Conservation (phyloP, 345 rosid species). For the Corchorus olitorius region DNA sequence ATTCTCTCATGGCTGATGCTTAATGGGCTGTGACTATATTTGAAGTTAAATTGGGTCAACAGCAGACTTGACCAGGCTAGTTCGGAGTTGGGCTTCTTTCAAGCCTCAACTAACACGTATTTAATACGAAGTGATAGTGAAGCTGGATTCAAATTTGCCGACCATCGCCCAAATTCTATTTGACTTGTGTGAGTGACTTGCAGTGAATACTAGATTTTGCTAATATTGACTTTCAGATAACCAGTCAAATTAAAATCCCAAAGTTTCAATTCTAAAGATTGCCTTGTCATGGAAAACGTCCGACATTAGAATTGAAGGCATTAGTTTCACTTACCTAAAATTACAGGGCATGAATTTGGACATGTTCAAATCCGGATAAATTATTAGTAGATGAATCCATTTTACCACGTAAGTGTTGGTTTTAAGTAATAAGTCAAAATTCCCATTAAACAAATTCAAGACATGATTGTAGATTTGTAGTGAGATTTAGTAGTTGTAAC, state of each 20-base stretch:
- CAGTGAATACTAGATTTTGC: not conserved
- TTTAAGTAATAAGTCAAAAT: too few relatives aligned
- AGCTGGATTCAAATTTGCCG: not conserved
- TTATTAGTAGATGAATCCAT: too few relatives aligned
- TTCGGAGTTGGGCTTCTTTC: not conserved
- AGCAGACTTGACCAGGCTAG: not conserved
- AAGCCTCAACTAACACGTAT: not conserved
- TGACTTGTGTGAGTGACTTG: not conserved
- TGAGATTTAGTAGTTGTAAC: too few relatives aligned
- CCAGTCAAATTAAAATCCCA: not conserved
- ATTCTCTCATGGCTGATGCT: not conserved
- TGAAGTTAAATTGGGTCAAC: not conserved
- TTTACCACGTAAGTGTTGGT: too few relatives aligned
- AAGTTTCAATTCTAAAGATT: not conserved
- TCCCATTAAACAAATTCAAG: too few relatives aligned
- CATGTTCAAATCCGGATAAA: not conserved
- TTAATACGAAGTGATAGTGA: not conserved
- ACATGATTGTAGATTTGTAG: too few relatives aligned
- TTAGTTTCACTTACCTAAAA: not conserved
- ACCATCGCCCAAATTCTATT: not conserved
- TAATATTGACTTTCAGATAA: not conserved
- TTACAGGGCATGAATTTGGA: not conserved
- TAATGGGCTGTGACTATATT: not conserved
- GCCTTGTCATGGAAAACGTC: not conserved
- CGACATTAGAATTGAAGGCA: not conserved